Base-by-base conservation (phyloP, 2,329 filamentous ascomycete genomes). In the Arthrobotrys pseudoclavata region DNA sequence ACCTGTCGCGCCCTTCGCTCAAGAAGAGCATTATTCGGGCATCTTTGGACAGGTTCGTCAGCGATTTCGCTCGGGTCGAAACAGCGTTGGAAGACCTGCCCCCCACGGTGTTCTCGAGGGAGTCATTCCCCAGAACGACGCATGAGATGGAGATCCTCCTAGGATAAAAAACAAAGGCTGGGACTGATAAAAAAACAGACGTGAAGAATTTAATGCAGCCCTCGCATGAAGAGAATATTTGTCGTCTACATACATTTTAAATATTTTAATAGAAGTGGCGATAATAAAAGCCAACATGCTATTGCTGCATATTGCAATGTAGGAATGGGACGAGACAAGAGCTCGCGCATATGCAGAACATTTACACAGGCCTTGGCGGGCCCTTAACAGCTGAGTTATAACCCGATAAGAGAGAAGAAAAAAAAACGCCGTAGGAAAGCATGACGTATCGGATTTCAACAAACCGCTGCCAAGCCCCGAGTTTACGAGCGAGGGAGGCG, bases 31-130 rank as follows among this genome's bases (percentile, higher is more conserved):
- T 97, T 60, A 96, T 93, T 0, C 92, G 96, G 81, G 89, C 92
- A 79, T 95, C 94, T 0, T 92, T 94, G 0, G 90, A 93, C 80
- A 87, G 86, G 66, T 99, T 99, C 84, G 97, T 94, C 80, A 87
- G 88, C 34, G 92, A 96, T 81, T 99, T 98, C 84, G 93, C 91
- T 81, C 86, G 87, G 78, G 85, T 92, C 7, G 91, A 92, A 83
- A 86, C 85, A 50, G 87, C 87, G 82, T 85, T 92, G 29, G 83
- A 88, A 47, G 77, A 62, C 1, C 79, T 71, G 6, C 80, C 78
- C n/a, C 76, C 70, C 7, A 26, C 76, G 1, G 79, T 83, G 22
- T 80, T 81, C 7, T 66, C 72, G 13, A 76, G 86, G 37, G 83
- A 83, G 6, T 81, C 88, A 9, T 89, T 90, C 80, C 88, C 88